Evolutionary conservation across 164 flowering plant species (phyloP).

Genomic region (Tinospora cordifolia): DNA sequence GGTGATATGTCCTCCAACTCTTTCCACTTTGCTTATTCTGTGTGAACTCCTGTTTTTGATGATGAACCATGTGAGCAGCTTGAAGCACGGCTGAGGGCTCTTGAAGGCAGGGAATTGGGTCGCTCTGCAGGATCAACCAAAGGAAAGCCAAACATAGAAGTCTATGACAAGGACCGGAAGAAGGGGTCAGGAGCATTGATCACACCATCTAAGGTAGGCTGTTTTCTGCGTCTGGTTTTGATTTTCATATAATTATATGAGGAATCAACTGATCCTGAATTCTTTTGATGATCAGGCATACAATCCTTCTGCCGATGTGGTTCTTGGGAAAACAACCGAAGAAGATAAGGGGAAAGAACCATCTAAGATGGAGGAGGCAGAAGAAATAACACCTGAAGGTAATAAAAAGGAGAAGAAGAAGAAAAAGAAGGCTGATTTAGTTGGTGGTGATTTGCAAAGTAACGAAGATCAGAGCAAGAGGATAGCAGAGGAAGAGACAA

Average conservation of each 20-base stretch:
- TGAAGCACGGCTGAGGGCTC: constrained; percentile 73
- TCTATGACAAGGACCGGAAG: constrained; percentile 79
- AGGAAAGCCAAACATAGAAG: constrained; percentile 88
- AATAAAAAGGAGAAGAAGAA: constrained; percentile 43
- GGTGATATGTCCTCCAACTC: constrained; percentile 23
- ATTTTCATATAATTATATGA: not conserved
- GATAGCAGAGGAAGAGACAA: constrained; percentile 19
- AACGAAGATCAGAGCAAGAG: constrained; percentile 1
- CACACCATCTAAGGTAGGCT: constrained; percentile 73
- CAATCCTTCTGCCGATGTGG: constrained; percentile 65
- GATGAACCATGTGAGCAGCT: constrained; percentile 31
- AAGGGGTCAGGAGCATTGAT: constrained; percentile 63
- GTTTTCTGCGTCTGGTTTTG: not conserved
- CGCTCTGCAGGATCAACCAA: constrained; percentile 80
- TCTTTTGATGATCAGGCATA: constrained; percentile 40
- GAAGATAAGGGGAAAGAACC: constrained; percentile 26
- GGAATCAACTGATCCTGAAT: not conserved
- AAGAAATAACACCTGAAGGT: constrained; percentile 19
- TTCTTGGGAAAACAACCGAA: constrained; percentile 27
- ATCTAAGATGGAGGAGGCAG: constrained; percentile 13
- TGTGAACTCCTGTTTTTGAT: not conserved
- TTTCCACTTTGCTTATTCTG: not conserved
- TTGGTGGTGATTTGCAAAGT: constrained; percentile 14
- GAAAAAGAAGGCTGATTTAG: constrained; percentile 21
- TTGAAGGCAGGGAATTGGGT: constrained; percentile 81